Evolutionary conservation across 1,284 basidiomycete genomes (phyloP).

Genomic region (Cutaneotrichosporon sp.): DNA sequence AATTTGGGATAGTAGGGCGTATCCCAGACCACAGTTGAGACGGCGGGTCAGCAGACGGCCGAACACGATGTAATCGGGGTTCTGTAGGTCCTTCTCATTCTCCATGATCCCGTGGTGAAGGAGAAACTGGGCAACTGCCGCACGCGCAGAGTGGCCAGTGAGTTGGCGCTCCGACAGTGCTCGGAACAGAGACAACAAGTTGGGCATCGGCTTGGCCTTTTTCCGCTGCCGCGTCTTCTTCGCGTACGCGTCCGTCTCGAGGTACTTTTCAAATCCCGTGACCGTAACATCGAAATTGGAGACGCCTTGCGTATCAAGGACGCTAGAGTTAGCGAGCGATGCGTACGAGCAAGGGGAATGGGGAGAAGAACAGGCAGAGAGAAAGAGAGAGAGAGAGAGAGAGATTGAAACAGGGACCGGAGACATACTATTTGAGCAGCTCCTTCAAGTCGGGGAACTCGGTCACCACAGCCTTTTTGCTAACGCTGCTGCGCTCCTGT

Average conservation of each 20-base stretch:
- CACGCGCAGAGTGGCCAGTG: slow-evolving; percentile 31
- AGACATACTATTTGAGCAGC: slow-evolving; percentile 42
- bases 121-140: slow-evolving; percentile 28
- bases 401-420: not conserved
- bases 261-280: slow-evolving; percentile 10
- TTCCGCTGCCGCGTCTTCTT: not conserved
- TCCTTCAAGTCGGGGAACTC: slow-evolving; percentile 41
- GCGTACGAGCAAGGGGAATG: not conserved
- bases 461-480: slow-evolving; percentile 35
- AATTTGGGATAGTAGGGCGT: not conserved
- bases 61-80: not conserved
- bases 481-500: slow-evolving; percentile 29
- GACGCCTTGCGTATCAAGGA: not conserved
- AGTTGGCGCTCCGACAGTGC: slow-evolving; percentile 20
- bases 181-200: slow-evolving; percentile 28
- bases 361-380: not conserved
- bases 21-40: not conserved
- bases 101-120: slow-evolving; percentile 12
- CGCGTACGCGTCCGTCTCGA: slow-evolving; percentile 1
- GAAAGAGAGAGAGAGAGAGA: not conserved
- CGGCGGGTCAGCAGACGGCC: not conserved
- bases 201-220: not conserved
- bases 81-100: not conserved
- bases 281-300: slow-evolving; percentile 28
- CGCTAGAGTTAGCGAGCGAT: not conserved